phyloP scores from a whole-genome alignment of 495 filamentous ascomycete genomes.

The Daldinia vernicosa region DNA sequence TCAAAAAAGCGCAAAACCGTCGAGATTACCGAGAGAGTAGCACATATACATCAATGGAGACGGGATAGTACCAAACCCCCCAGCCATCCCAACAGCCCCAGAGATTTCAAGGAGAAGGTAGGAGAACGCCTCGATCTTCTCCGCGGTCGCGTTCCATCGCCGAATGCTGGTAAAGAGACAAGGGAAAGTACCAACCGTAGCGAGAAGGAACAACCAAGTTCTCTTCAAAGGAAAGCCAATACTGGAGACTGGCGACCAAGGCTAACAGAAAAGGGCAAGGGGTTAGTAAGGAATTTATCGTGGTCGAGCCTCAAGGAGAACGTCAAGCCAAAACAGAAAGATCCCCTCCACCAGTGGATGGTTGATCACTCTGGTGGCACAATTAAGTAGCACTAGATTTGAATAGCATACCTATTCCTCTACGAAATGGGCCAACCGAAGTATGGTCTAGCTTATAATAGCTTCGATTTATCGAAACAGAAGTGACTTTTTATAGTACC shows the following conservation, averaged over 20 bases:
- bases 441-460: too few relatives aligned
- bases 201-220: background rate
- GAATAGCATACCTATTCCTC: too few relatives aligned
- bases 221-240: background rate
- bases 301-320: background rate
- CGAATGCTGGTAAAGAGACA: background rate
- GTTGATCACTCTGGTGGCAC: conserved; percentile 33
- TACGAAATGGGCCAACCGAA: too few relatives aligned
- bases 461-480: too few relatives aligned
- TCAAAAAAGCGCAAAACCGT: background rate
- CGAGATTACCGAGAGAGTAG: background rate
- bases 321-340: conserved; percentile 21
- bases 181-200: background rate
- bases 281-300: background rate
- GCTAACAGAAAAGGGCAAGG: conserved; percentile 9
- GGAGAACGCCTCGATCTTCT: background rate
- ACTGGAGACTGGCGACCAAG: background rate
- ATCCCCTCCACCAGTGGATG: conserved; percentile 40
- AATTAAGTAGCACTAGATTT: background rate
- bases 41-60: background rate
- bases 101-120: background rate
- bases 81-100: background rate
- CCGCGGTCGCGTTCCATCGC: background rate
- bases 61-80: background rate
- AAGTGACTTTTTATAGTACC: too few relatives aligned